Base-by-base conservation (phyloP, 352 stramenopile genomes). In the Pythium aphanidermatum region DNA sequence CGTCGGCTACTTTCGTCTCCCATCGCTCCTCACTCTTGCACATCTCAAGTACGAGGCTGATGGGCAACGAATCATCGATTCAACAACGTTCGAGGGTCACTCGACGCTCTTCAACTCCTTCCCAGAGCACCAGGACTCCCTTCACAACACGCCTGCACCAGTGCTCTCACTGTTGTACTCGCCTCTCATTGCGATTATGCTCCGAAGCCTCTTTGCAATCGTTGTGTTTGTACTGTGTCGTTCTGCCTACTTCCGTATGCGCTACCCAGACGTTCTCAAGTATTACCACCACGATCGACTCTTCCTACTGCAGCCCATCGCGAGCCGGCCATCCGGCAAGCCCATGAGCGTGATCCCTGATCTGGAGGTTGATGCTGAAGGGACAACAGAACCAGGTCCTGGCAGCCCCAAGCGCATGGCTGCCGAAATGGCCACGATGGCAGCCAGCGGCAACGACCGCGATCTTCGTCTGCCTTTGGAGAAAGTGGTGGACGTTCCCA, bases 401-500 rank as follows among this genome's bases (percentile, higher is more conserved):
- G 33, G 27, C 7, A 55, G 45, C 12, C 39, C 53, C 16, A 51
- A 50, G 45, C 53, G 46, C 1, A 1, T 12, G 5, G 14, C 28
- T 1, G 13, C 20, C 16, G 24, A 32, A 23, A 30, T 27, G 8
- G 0, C 23, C 9, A 27, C 43, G 5, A 36, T 52, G 39, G 23
- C 40, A 1, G 35, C 53, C 17, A 55, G 53, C 14, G 39, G 53
- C 34, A 39, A 51, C 19, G 54, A 50, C 16, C 33, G 31, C 32
- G 44, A 58, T 9, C 30, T 60, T 26, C 57, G 51, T 11, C 51
- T 65, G 2, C 57, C 57, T 0, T 20, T 65, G 14, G 57, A 65
- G 21, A 54, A 53, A 19, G 45, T 65, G 11, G 44, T 65, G 27
- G 50, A 58, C 31, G 26, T 53, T 23, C 57, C 57, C 6, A 56